A percentile compares a stretch with the other conserved stretches of the same genome.
phyloP scores from a whole-genome alignment of 768 basidiomycete species.

The Tephrocybe sp. region DNA sequence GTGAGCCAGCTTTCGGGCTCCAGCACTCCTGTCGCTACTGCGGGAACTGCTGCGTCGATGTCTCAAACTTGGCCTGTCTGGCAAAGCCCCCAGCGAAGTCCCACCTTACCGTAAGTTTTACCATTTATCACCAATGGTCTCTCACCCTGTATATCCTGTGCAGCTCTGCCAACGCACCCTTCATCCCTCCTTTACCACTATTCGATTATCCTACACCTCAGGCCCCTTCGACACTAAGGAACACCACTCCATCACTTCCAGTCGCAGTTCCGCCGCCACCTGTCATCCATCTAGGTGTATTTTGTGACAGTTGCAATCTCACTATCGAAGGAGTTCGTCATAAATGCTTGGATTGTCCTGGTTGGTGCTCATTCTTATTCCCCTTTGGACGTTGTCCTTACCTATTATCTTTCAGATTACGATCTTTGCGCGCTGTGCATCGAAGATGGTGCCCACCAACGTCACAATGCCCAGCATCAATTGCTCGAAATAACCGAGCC shows the following conservation, averaged over 20 bases:
- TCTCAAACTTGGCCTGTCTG: too few relatives aligned
- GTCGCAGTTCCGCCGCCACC: conserved; percentile 19
- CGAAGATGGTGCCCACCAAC: conserved; percentile 41
- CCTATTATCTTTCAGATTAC: conserved; percentile 46
- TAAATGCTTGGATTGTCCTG: conserved; percentile 77
- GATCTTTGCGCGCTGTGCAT: conserved; percentile 69
- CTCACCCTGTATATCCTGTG: too few relatives aligned
- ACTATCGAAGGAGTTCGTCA: conserved; percentile 65
- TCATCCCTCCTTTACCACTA: not conserved
- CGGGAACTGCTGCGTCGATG: too few relatives aligned
- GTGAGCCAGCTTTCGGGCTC: conserved; percentile 22
- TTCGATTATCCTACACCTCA: not conserved
- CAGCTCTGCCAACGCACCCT: not conserved
- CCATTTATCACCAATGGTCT: not conserved
- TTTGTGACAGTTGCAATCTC: conserved; percentile 63
- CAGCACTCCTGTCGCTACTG: not conserved
- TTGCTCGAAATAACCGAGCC: conserved; percentile 71
- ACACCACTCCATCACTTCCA: not conserved
- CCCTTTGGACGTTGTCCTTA: not conserved
- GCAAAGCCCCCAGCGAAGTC: too few relatives aligned
- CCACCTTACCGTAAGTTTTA: too few relatives aligned
- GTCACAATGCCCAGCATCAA: conserved; percentile 62
- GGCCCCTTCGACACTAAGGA: not conserved
- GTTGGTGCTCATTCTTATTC: conserved; percentile 33
- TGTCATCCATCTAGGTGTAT: conserved; percentile 54